Evolutionary conservation across 306 rosid genomes (phyloP).

Genomic region (Quercus robur): DNA sequence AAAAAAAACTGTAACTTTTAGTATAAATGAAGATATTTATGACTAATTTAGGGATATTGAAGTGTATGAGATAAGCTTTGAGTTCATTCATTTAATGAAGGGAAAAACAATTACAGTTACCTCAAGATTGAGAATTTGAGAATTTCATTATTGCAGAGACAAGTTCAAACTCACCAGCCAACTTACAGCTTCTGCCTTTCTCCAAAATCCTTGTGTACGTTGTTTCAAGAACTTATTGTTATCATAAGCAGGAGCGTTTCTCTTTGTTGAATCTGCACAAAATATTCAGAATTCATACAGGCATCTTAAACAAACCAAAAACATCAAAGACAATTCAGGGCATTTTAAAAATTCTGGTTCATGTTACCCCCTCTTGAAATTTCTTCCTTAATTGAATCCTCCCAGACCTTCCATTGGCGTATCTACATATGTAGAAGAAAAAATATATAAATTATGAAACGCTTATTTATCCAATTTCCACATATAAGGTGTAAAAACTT

Average conservation of each 20-base stretch:
- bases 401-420: constrained; percentile 79
- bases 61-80: not conserved
- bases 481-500: not conserved
- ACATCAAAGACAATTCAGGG: constrained; percentile 3
- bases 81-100: not conserved
- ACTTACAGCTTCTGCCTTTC: constrained; percentile 56
- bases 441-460: constrained; percentile 18
- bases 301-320: constrained; percentile 4
- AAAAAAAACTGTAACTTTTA: not conserved
- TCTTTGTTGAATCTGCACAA: not conserved
- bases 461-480: not conserved
- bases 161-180: constrained; percentile 57
- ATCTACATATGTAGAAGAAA: constrained; percentile 39
- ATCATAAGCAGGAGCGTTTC: not conserved
- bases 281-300: not conserved
- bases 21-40: not conserved
- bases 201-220: constrained; percentile 61
- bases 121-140: not conserved
- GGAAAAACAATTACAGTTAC: not conserved
- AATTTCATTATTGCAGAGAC: not conserved
- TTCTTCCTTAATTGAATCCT: constrained; percentile 26
- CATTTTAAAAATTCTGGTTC: constrained; percentile 21
- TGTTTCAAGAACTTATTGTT: constrained; percentile 34
- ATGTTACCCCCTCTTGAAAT: constrained; percentile 14
- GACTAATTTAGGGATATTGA: not conserved